Conservation (phyloP, 306 rosid species). For the Gleditsia sinensis region DNA sequence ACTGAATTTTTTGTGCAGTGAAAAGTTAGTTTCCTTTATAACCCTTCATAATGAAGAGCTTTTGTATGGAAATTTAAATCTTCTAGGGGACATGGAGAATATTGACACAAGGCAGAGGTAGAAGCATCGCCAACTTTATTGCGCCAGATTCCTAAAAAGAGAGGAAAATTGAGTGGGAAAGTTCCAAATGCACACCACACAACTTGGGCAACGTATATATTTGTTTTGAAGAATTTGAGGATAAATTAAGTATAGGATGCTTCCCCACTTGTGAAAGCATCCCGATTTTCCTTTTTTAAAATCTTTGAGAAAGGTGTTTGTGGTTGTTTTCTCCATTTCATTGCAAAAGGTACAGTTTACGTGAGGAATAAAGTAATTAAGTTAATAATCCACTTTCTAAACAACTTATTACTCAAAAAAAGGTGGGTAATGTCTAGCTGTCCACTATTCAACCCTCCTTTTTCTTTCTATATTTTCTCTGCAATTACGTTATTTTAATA, state of each 20-base stretch:
- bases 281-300: neutral
- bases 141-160: slow-evolving; percentile 24
- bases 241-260: slow-evolving; percentile 33
- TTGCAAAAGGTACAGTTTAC: slow-evolving; percentile 20
- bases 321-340: slow-evolving; percentile 18
- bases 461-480: neutral
- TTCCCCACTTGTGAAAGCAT: slow-evolving; percentile 31
- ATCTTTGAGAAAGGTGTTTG: slow-evolving; percentile 1
- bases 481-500: slow-evolving; percentile 12
- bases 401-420: slow-evolving; percentile 30
- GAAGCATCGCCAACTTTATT: slow-evolving; percentile 30
- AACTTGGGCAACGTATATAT: slow-evolving; percentile 22
- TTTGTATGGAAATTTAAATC: neutral
- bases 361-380: neutral
- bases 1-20: neutral
- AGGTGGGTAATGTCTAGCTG: slow-evolving; percentile 28
- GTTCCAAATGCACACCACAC: slow-evolving; percentile 37
- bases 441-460: slow-evolving; percentile 27
- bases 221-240: slow-evolving; percentile 11
- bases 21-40: neutral
- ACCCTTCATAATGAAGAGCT: neutral
- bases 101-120: slow-evolving; percentile 22
- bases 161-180: slow-evolving; percentile 8
- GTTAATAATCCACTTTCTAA: slow-evolving; percentile 37
- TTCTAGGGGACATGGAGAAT: slow-evolving; percentile 2